Base-by-base conservation (phyloP, 331 rosid genomes). In the Ulmus americana region DNA sequence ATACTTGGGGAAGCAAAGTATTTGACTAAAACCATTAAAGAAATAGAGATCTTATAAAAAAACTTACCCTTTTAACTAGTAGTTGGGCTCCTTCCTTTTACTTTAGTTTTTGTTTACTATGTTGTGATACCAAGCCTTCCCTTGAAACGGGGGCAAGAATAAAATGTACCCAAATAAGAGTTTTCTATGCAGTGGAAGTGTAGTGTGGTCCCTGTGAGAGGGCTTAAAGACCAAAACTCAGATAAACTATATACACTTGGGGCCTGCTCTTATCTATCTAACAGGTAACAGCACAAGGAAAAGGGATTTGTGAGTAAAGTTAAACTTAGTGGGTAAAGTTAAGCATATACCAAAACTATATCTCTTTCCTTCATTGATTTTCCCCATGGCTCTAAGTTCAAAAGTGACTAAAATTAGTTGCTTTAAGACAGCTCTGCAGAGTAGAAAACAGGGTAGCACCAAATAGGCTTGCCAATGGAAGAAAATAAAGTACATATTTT, bases 61-160 rank as follows among this genome's bases (percentile, higher is more conserved):
- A 3, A 10, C 47, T 52, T 54, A 46, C 13, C 55, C 35, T 6
- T 5, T 12, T 61, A 9, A 51, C 51, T 8, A 6, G 5, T 60
- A 3, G 14, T 44, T 20, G 15, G 8, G 42, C 13, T 14, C 16
- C 55, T 14, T 62, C 51, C 12, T 15, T 7, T 58, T 18, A 10
- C 40, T 47, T 46, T 20, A 10, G 14, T 15, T 6, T 14, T 50
- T 5, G 53, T 5, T 12, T 48, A n/a, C 14, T 48, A 48, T 12
- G 53, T 11, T 14, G 14, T 54, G 65, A 63, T 47, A 20, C 70
- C 8, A 47, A 46, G 11, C 65, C 65, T 64, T 63, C 18, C 20
- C 70, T 72, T 72, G 54, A 72, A 64, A 64, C 71, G 45, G 64
- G 53, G 44, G 66, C 46, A 72, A 64, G 65, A 64, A 56, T 44